Conservation (phyloP, 1,284 basidiomycete species). For the Polyporus tsugae region DNA sequence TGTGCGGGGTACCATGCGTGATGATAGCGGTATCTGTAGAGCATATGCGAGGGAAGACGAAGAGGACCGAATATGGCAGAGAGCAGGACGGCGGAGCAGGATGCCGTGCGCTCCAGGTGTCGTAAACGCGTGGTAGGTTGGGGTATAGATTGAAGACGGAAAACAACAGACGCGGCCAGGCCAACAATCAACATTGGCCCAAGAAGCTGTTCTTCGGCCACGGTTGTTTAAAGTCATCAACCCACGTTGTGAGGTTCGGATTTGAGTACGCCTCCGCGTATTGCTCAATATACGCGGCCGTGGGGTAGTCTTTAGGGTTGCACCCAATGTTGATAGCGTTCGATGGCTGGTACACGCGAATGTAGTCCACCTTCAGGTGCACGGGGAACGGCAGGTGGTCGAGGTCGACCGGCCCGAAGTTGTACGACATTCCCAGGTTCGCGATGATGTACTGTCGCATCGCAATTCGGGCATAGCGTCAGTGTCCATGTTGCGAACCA, state of each 20-base stretch:
- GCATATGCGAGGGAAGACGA: constrained; percentile 8
- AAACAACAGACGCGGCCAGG: neutral
- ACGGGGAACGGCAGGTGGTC: constrained; percentile 53
- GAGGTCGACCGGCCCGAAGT: constrained; percentile 61
- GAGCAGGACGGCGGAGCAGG: neutral
- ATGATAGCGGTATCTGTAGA: constrained; percentile 8
- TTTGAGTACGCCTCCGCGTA: constrained; percentile 49
- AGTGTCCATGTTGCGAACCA: neutral
- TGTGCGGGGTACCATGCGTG: constrained; percentile 1
- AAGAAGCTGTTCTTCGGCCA: constrained; percentile 46
- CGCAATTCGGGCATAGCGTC: neutral
- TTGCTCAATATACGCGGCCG: constrained; percentile 56
- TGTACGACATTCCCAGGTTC: constrained; percentile 63
- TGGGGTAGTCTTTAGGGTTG: constrained; percentile 61
- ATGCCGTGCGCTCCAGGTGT: constrained; percentile 6
- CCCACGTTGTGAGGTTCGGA: constrained; percentile 51
- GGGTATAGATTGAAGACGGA: neutral
- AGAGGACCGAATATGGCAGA: neutral
- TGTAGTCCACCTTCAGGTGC: constrained; percentile 64
- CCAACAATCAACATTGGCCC: constrained; percentile 36
- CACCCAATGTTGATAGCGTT: constrained; percentile 60
- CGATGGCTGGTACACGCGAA: constrained; percentile 63
- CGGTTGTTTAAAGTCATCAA: constrained; percentile 44
- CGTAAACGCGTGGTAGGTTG: constrained; percentile 8
- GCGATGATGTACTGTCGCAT: constrained; percentile 54